Evolutionary conservation across 2,329 filamentous ascomycete genomes (phyloP), one percentile per base, ranked within the genome.

Genomic region (Microcera coccophila): DNA sequence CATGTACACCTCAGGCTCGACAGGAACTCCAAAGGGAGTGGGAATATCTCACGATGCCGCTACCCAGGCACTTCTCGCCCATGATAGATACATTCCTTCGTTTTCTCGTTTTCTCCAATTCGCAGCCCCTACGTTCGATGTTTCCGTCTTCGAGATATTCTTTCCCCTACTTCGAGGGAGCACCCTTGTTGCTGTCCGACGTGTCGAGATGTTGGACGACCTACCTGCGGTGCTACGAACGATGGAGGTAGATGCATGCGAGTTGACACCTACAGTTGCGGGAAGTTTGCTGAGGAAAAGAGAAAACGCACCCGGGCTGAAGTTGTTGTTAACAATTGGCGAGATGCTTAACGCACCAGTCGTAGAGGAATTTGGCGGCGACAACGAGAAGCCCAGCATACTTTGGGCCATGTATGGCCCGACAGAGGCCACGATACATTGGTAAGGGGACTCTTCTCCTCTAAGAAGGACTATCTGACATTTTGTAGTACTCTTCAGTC

Each of bases 321-420:
- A 76, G 39, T 66, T 90, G 1, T 72, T 96, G 1, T 68, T 96
- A 18, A 95, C 90, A 0, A 95, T 95, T 53, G 90, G 90, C 5
- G 90, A 96, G 64, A 95, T 95, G 90, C 76, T 96, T 26, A 95
- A 86, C 3, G 72, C 76, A 32, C 77, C 80, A 8, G 84, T 96
- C 2, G 74, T 95, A 17, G 69, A 79, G 26, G 88, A 94, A 59
- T 96, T 93, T 70, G 89, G 88, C 5, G 79, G 79, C 3, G 68
- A 71, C 9, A 58, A 63, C 1, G 59, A 59, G 1, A 66, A 65
- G 7, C 61, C 70, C 2, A 83, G 85, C 52, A 82, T 95, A 33
- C 72, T 96, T 1, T 90, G 88, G 77, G 90, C 84, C 24, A 95
- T 95, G 89, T 96, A 96, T 60, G 90, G 90, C 1, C 90, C 90